These are phyloP conservation scores for Geranium rotundifolium DNA, from an alignment of 345 rosid species.

Conservation along the genomic window DNA sequence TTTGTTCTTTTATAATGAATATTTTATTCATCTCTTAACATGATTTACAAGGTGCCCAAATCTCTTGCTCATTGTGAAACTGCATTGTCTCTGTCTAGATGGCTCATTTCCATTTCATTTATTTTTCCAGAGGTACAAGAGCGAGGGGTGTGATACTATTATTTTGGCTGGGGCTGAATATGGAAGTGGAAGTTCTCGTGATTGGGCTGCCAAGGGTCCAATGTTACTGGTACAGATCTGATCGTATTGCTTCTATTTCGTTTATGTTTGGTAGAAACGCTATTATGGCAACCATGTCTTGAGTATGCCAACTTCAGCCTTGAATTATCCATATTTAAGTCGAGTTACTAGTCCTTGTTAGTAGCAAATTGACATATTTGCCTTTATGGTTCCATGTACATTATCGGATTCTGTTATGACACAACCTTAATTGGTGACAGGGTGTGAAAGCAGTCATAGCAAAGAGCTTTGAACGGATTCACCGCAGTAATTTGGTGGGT, in stretches of 20 bases:
- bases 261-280: too few relatives aligned
- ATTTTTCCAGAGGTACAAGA: slow-evolving; percentile 55
- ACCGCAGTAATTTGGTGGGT: slow-evolving; percentile 79
- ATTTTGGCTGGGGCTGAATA: slow-evolving; percentile 89
- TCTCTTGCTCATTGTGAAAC: not conserved
- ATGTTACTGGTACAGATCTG: slow-evolving; percentile 53
- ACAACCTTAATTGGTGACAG: slow-evolving; percentile 23
- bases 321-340: too few relatives aligned
- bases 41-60: not conserved
- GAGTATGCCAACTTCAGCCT: too few relatives aligned
- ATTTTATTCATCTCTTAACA: not conserved
- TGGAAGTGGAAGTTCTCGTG: slow-evolving; percentile 97
- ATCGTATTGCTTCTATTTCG: not conserved
- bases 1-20: too few relatives aligned
- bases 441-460: slow-evolving; percentile 89
- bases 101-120: not conserved
- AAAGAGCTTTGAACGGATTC: slow-evolving; percentile 85
- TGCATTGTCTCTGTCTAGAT: not conserved
- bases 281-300: too few relatives aligned
- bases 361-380: not conserved
- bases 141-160: slow-evolving; percentile 52
- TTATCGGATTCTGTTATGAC: not conserved
- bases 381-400: not conserved
- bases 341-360: too few relatives aligned
- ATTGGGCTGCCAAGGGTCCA: slow-evolving; percentile 99